Evolutionary conservation across 2,329 filamentous ascomycete species (phyloP), one percentile per base, ranked within the genome.

Genomic region (Exophiala oligosperma): DNA sequence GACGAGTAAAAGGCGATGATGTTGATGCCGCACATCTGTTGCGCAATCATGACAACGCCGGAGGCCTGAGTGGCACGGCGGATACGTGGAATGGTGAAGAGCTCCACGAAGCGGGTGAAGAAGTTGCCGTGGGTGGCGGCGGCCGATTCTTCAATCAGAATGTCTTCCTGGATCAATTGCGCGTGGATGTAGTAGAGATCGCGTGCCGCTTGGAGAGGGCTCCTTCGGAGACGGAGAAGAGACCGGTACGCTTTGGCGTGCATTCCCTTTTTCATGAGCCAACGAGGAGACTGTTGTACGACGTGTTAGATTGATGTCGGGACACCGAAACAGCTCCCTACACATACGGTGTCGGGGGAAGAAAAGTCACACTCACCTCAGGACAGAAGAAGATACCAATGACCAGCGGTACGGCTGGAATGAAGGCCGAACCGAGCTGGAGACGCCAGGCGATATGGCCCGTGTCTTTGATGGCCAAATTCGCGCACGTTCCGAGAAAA

Each of bases 1-100:
- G 84, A 86, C 0, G 84, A 88, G 72, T 92, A 91, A 71, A 91
- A 91, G 0, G 88, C 86, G 55, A 91, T 88, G 56, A 91, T 88
- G 69, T 90, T 90, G 71, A 89, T 79, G 74, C 82, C 83, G 66
- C 85, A 88, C 81, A 89, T 86, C 71, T 89, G 86, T 71, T 89
- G 87, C 0, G 85, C 85, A 66, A 89, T 85, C 91, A 95, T 95
- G 64, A 93, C 89, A 1, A 85, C 84, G 63, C 86, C 89, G 0
- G 90, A 88, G 4, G 90, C 91, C 29, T 89, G 79, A 2, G 86
- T 92, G 2, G 91, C 91, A 41, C 77, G 76, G 40, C 77, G 74
- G 55, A 79, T 72, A 17, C 77, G 75, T 4, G 77, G 77, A 52
- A 79, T 76, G 11, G 77, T 79, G 61, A 80, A 79, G 0, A 84